phyloP scores from a whole-genome alignment of 2,329 filamentous ascomycete genomes.

The Shiraia bambusicola region DNA sequence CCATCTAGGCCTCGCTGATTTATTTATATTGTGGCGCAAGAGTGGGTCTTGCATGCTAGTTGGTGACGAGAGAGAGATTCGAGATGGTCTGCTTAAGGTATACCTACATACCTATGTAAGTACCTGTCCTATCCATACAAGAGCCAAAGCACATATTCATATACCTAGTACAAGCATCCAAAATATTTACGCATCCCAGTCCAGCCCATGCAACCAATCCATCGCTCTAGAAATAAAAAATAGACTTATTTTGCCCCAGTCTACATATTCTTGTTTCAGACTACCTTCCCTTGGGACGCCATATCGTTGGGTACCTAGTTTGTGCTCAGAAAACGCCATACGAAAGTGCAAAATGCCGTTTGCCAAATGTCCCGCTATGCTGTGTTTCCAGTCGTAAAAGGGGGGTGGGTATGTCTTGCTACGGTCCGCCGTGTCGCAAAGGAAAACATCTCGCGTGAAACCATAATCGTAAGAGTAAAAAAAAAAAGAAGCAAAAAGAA shows the following conservation, averaged over 20 bases:
- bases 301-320: constrained; percentile 8
- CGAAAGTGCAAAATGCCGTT: constrained; percentile 24
- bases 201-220: constrained; percentile 17
- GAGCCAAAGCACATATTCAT: constrained; percentile 16
- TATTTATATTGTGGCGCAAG: too few relatives aligned
- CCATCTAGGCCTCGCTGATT: background rate
- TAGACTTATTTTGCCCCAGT: constrained; percentile 15
- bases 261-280: constrained; percentile 27
- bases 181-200: constrained; percentile 21
- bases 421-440: constrained; percentile 34
- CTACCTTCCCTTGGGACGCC: constrained; percentile 23
- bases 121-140: constrained; percentile 11
- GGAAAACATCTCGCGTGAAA: constrained; percentile 25
- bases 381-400: constrained; percentile 38
- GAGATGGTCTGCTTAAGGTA: constrained; percentile 16
- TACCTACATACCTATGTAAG: too few relatives aligned
- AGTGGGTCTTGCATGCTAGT: background rate
- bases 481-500: constrained; percentile 22
- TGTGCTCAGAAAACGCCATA: constrained; percentile 22
- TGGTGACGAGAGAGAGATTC: constrained; percentile 19
- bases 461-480: constrained; percentile 20
- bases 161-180: constrained; percentile 26
- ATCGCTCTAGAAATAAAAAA: constrained; percentile 11
- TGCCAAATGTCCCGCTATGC: constrained; percentile 37
- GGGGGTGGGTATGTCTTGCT: constrained; percentile 43